Percentiles rank a stretch among this genome's conserved stretches.
Evolutionary conservation across 495 filamentous ascomycete genomes (phyloP).

Genomic region (Penicillium riverlandense): DNA sequence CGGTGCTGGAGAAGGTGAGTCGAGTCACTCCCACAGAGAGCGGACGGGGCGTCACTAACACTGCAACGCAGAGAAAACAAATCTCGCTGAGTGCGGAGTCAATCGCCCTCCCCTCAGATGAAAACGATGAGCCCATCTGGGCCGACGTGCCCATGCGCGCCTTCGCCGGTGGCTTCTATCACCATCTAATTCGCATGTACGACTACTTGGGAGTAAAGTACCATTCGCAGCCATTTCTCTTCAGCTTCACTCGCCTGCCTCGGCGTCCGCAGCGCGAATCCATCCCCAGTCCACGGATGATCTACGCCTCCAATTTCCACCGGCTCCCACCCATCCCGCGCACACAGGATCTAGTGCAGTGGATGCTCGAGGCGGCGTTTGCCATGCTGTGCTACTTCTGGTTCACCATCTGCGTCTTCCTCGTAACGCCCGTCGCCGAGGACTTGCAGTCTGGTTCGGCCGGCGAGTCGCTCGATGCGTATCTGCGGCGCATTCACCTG

Average conservation of each 20-base stretch:
- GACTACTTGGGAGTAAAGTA: constrained; percentile 41
- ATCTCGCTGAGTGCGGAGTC: constrained; percentile 22
- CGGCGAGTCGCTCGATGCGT: constrained; percentile 34
- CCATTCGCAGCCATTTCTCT: constrained; percentile 38
- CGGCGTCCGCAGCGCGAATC: constrained; percentile 3
- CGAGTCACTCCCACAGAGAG: not conserved
- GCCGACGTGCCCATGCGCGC: constrained; percentile 54
- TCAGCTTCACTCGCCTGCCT: constrained; percentile 19
- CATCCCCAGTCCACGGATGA: constrained; percentile 22
- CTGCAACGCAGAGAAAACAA: constrained; percentile 11
- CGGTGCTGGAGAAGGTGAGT: constrained; percentile 41
- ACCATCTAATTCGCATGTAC: constrained; percentile 48
- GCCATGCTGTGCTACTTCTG: constrained; percentile 37
- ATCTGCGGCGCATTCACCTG: constrained; percentile 38
- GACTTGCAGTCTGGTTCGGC: not conserved
- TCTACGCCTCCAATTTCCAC: constrained; percentile 46
- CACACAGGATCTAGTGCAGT: constrained; percentile 7
- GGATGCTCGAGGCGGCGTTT: constrained; percentile 33
- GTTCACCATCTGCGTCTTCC: constrained; percentile 42
- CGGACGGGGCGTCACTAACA: not conserved
- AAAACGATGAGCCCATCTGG: constrained; percentile 8
- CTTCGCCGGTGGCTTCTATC: constrained; percentile 47
- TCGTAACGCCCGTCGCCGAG: constrained; percentile 22
- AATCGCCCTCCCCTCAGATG: constrained; percentile 5
- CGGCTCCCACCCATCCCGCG: constrained; percentile 34